A percentile compares a stretch with the other conserved stretches of the same genome.
phyloP scores from a whole-genome alignment of 2,329 filamentous ascomycete genomes.

The Ophiocordyceps robertsii region DNA sequence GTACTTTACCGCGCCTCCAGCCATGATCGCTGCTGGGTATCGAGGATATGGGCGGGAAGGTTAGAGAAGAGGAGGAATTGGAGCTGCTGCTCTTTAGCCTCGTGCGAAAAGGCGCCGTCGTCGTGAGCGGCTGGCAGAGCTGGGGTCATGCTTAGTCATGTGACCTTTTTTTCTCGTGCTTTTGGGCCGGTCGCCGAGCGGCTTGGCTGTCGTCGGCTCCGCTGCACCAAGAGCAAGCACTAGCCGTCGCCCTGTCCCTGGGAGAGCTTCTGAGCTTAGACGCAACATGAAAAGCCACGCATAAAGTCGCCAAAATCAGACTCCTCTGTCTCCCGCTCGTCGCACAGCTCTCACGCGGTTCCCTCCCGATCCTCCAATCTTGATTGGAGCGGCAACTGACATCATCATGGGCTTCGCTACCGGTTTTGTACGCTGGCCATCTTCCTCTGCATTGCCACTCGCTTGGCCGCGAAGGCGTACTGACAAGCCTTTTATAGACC shows the following conservation, averaged over 20 bases:
- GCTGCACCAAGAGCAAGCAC: background rate
- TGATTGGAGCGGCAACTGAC: background rate
- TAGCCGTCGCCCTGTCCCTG: background rate
- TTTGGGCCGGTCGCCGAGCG: background rate
- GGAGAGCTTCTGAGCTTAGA: background rate
- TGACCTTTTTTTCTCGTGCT: background rate
- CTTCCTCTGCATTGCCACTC: background rate
- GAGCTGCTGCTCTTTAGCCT: background rate
- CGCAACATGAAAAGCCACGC: background rate
- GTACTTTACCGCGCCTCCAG: conserved; percentile 75
- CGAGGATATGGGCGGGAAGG: background rate
- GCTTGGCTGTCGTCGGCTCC: background rate
- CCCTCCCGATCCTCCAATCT: no score
- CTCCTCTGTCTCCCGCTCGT: background rate
- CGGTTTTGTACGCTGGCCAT: conserved; percentile 49
- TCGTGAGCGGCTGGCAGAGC: background rate
- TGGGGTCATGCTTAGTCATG: background rate
- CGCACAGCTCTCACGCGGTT: no score
- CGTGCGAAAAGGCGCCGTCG: background rate
- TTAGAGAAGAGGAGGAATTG: background rate
- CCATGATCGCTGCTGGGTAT: conserved; percentile 41
- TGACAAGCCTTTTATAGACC: conserved; percentile 32
- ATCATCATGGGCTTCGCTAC: conserved; percentile 56
- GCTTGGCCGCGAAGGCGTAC: background rate
- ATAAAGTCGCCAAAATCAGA: background rate